These are phyloP conservation scores for Boletus eberwhitei DNA, from an alignment of 768 basidiomycete species.

Conservation along the genomic window DNA sequence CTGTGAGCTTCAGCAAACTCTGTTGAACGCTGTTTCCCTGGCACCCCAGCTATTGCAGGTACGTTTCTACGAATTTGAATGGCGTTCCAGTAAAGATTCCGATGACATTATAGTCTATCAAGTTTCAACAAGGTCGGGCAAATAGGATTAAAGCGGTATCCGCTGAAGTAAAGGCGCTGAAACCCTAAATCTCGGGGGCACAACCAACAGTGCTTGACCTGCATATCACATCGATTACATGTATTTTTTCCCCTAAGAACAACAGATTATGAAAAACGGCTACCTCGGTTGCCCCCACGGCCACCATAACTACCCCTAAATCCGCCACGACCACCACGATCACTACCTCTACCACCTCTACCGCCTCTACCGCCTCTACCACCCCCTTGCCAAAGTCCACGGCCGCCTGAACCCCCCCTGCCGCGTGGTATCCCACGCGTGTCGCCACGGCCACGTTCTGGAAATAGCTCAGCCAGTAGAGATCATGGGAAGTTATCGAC, in stretches of 20 bases:
- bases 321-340: conserved; percentile 44
- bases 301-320: conserved; percentile 46
- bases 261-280: conserved; percentile 45
- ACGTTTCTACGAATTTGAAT: conserved; percentile 5
- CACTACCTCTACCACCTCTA: conserved; percentile 36
- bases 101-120: conserved; percentile 37
- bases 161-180: conserved; percentile 50
- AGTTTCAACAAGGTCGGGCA: conserved; percentile 50
- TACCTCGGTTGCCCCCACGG: conserved; percentile 39
- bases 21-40: conserved; percentile 38
- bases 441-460: conserved; percentile 46
- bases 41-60: conserved; percentile 54
- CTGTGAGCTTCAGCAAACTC: conserved; percentile 21
- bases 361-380: conserved; percentile 38
- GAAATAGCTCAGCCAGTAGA: conserved; percentile 30
- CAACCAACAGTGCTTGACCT: not conserved
- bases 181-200: conserved; percentile 31
- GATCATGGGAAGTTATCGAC: conserved; percentile 1
- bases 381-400: conserved; percentile 37
- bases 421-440: conserved; percentile 25
- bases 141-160: conserved; percentile 43
- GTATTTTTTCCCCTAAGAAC: not conserved
- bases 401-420: conserved; percentile 25
- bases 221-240: not conserved
- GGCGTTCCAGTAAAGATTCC: not conserved